Percentiles rank a stretch among this genome's conserved stretches.
phyloP scores from a whole-genome alignment of 352 stramenopile genomes.

The Phytophthora brassicae region DNA sequence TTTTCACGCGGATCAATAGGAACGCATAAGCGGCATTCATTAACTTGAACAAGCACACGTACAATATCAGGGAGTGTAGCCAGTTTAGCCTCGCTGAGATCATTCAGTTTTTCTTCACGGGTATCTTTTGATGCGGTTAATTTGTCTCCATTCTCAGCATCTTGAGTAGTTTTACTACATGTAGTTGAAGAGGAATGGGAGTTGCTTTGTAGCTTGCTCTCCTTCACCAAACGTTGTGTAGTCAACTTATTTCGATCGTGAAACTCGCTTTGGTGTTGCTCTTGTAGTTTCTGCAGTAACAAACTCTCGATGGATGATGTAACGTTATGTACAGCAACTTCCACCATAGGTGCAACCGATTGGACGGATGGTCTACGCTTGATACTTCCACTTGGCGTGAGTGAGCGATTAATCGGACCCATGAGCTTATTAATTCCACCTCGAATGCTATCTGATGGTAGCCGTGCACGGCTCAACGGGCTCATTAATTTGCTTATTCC shows the following conservation, averaged over 20 bases:
- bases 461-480: slow-evolving; percentile 20
- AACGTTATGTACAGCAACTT: slow-evolving; percentile 18
- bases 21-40: slow-evolving; percentile 52
- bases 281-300: slow-evolving; percentile 4
- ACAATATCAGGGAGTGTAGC: slow-evolving; percentile 42
- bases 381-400: slow-evolving; percentile 11
- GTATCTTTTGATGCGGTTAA: neutral
- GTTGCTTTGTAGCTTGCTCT: neutral
- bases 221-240: neutral
- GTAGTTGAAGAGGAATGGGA: neutral
- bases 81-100: slow-evolving; percentile 10
- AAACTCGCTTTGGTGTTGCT: neutral
- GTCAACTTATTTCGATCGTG: neutral
- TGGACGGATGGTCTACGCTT: slow-evolving; percentile 14
- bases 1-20: slow-evolving; percentile 56
- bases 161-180: neutral
- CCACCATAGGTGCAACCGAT: slow-evolving; percentile 13
- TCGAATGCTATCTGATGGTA: slow-evolving; percentile 24
- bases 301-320: neutral
- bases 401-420: slow-evolving; percentile 22
- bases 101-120: slow-evolving; percentile 9
- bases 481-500: slow-evolving; percentile 31
- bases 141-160: neutral
- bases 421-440: slow-evolving; percentile 29
- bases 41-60: slow-evolving; percentile 56